Evolutionary conservation across 805 yeast genomes (phyloP).

Genomic region (Metschnikowia cubensis): DNA sequence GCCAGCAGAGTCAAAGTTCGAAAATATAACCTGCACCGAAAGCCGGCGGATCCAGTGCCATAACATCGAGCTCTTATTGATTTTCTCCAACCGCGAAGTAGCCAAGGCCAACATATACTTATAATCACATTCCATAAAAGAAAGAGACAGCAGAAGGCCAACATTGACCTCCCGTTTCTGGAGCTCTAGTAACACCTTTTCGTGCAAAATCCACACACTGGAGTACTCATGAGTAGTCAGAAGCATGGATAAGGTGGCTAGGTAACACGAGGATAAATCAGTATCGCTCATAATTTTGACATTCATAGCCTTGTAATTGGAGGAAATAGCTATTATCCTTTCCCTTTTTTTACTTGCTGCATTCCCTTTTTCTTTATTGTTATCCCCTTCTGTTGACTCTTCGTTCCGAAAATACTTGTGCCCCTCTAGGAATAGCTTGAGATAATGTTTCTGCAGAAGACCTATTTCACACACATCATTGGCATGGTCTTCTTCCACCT

Average conservation of each 20-base stretch:
- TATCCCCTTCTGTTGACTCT: not conserved
- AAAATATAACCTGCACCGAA: slow-evolving; percentile 14
- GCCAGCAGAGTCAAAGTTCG: not conserved
- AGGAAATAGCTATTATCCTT: no score
- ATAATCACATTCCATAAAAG: slow-evolving; percentile 8
- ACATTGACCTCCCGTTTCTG: not conserved
- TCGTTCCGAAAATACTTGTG: slow-evolving; percentile 17
- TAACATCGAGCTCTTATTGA: slow-evolving; percentile 39
- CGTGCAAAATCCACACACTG: slow-evolving; percentile 28
- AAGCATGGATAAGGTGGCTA: slow-evolving; percentile 32
- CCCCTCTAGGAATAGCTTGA: slow-evolving; percentile 29
- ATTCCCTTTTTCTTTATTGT: no score
- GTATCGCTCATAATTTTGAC: not conserved
- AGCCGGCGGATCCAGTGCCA: slow-evolving; percentile 29
- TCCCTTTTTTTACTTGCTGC: no score
- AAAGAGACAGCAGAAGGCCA: slow-evolving; percentile 1
- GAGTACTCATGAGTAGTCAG: slow-evolving; percentile 39
- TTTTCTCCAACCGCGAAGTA: slow-evolving; percentile 28
- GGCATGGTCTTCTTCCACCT: not conserved
- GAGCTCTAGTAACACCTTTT: slow-evolving; percentile 18
- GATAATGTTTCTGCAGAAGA: slow-evolving; percentile 26
- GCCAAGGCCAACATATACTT: slow-evolving; percentile 27
- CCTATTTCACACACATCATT: slow-evolving; percentile 29
- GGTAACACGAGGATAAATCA: slow-evolving; percentile 15
- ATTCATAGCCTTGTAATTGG: not conserved